phyloP scores from a whole-genome alignment of 2,329 filamentous ascomycete genomes.

The Myotisia sp. region DNA sequence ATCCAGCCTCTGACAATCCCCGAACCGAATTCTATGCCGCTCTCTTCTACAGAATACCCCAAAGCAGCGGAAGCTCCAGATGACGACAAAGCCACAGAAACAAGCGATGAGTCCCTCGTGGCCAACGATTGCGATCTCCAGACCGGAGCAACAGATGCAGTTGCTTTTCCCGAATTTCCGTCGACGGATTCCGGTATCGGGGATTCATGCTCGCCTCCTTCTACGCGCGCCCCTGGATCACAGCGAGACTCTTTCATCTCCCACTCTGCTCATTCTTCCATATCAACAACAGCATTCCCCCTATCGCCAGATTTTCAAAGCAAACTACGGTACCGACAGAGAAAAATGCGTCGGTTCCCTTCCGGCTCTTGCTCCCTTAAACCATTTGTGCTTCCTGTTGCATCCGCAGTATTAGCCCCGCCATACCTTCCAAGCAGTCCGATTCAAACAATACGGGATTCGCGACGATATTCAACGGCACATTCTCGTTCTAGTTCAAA shows the following conservation, averaged over 20 bases:
- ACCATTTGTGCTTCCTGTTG: conserved; percentile 19
- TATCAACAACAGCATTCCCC: conserved; percentile 15
- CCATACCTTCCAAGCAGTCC: background rate
- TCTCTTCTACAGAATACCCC: too few relatives aligned
- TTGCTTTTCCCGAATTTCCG: too few relatives aligned
- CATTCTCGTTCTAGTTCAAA: conserved; percentile 6
- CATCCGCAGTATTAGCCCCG: conserved; percentile 10
- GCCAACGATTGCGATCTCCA: background rate
- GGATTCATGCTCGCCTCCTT: conserved; percentile 13
- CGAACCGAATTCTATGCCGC: too few relatives aligned
- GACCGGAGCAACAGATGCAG: background rate
- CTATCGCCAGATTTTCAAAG: conserved; percentile 14
- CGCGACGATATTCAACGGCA: conserved; percentile 1
- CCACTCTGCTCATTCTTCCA: too few relatives aligned
- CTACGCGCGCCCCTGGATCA: conserved; percentile 11
- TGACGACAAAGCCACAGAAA: background rate
- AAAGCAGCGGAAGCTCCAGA: too few relatives aligned
- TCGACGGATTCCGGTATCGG: conserved; percentile 11
- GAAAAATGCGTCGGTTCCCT: conserved; percentile 23
- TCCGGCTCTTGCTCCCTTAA: conserved; percentile 24
- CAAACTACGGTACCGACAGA: conserved; percentile 14
- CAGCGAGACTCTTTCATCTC: conserved; percentile 18
- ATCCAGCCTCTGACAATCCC: too few relatives aligned
- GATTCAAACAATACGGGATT: background rate
- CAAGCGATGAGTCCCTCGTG: background rate